Evolutionary conservation across 2,329 filamentous ascomycete species (phyloP).

Genomic region (Orbilia oligospora): DNA sequence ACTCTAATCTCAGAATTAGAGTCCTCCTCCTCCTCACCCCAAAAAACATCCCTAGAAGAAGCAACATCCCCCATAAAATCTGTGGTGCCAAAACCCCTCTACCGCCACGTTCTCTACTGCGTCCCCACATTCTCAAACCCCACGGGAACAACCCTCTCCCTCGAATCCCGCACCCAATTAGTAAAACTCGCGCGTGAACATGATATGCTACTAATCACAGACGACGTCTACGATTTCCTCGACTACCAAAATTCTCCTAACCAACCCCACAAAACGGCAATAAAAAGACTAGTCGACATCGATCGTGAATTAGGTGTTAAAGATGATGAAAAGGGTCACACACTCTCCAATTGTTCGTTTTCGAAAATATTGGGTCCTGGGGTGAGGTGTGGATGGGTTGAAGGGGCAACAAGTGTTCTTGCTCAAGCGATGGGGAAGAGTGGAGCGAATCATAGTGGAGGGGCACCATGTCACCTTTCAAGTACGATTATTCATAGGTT

Average conservation of each 20-base stretch:
- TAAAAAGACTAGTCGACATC: constrained; percentile 44
- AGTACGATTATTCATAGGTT: constrained; percentile 72
- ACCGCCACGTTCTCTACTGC: constrained; percentile 88
- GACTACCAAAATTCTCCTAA: constrained; percentile 45
- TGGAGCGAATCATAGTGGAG: constrained; percentile 72
- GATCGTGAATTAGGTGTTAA: constrained; percentile 51
- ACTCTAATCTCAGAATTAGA: constrained; percentile 92
- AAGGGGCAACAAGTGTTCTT: constrained; percentile 76
- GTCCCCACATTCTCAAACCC: constrained; percentile 93
- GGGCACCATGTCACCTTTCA: constrained; percentile 73
- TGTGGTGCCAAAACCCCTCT: constrained; percentile 70
- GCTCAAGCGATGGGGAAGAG: constrained; percentile 72
- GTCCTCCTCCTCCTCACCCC: constrained; percentile 66
- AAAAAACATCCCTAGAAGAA: constrained; percentile 31
- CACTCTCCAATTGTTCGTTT: constrained; percentile 88
- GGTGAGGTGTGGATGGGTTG: constrained; percentile 87
- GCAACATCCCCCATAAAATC: constrained; percentile 41
- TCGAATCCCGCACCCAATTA: constrained; percentile 76
- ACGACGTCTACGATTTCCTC: constrained; percentile 95
- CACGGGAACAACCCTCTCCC: constrained; percentile 83
- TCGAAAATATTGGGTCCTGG: constrained; percentile 89
- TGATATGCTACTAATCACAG: constrained; percentile 85
- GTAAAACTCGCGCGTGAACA: constrained; percentile 82
- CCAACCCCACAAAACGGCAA: constrained; percentile 17
- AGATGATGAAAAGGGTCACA: constrained; percentile 73